phyloP scores from a whole-genome alignment of 192 early-diverging fungal species.

The Coemansia sp. region DNA sequence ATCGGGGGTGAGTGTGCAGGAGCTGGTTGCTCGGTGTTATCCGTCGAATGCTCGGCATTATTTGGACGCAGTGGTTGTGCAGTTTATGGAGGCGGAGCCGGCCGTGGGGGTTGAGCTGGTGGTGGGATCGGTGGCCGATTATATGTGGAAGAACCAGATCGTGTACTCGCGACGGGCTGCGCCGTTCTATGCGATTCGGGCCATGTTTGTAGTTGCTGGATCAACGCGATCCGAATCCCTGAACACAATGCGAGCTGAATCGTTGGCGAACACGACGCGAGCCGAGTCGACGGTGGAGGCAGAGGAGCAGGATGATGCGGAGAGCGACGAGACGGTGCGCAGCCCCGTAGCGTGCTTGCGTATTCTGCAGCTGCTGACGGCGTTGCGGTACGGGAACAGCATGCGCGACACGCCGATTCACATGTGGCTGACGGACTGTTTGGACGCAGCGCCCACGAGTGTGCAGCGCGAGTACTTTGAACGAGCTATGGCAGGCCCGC shows the following conservation, averaged over 20 bases:
- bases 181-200: constrained; percentile 43
- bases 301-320: too few species aligned
- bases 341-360: constrained; percentile 31
- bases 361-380: constrained; percentile 35
- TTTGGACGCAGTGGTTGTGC: constrained; percentile 39
- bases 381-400: constrained; percentile 39
- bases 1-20: constrained; percentile 28
- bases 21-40: constrained; percentile 30
- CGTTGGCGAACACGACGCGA: background rate
- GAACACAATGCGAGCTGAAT: too few species aligned
- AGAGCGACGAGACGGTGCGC: constrained; percentile 12
- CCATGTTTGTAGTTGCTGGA: constrained; percentile 29
- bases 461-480: constrained; percentile 31
- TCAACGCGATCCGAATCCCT: background rate
- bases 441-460: constrained; percentile 22
- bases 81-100: constrained; percentile 45
- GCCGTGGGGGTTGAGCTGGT: constrained; percentile 43
- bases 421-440: constrained; percentile 47
- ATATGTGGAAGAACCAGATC: constrained; percentile 38
- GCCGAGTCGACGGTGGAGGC: background rate
- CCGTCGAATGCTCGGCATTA: constrained; percentile 39
- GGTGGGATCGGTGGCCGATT: constrained; percentile 42
- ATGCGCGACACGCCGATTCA: constrained; percentile 44
- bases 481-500: constrained; percentile 2
- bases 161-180: constrained; percentile 28